A percentile compares a stretch with the other conserved stretches of the same genome.
phyloP scores from a whole-genome alignment of 1,284 basidiomycete genomes.

The Leccinum pachyderme region DNA sequence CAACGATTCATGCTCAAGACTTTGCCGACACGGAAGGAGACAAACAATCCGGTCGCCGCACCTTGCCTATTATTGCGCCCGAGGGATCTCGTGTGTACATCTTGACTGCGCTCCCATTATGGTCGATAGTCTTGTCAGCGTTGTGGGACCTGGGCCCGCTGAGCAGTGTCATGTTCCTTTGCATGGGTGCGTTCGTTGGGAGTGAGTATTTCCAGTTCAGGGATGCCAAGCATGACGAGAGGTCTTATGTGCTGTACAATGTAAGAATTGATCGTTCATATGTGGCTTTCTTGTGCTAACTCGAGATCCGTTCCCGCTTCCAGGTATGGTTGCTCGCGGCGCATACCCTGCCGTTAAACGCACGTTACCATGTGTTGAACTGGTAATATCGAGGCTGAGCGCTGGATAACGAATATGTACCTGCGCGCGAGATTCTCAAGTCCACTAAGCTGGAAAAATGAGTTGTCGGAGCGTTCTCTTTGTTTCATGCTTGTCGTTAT shows the following conservation, averaged over 20 bases:
- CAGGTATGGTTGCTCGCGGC: slow-evolving; percentile 13
- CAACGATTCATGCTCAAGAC: slow-evolving; percentile 43
- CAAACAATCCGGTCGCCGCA: slow-evolving; percentile 35
- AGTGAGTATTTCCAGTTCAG: slow-evolving; percentile 15
- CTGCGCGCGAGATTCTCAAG: background rate
- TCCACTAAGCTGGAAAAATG: background rate
- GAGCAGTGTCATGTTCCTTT: slow-evolving; percentile 7
- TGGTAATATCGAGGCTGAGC: background rate
- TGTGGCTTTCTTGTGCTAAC: background rate
- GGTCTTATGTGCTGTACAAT: slow-evolving; percentile 20
- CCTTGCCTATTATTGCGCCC: slow-evolving; percentile 39
- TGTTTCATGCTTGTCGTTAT: background rate
- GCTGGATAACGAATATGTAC: background rate
- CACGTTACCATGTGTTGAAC: slow-evolving; percentile 3
- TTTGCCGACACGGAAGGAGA: slow-evolving; percentile 44
- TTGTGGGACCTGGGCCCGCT: slow-evolving; percentile 17
- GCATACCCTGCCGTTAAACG: slow-evolving; percentile 12
- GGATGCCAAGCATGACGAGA: slow-evolving; percentile 11
- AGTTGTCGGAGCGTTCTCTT: background rate
- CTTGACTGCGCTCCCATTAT: slow-evolving; percentile 14
- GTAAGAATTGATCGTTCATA: slow-evolving; percentile 10
- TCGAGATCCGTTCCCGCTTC: background rate
- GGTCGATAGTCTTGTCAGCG: slow-evolving; percentile 17
- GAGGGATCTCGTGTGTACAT: slow-evolving; percentile 22
- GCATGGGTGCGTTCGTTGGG: slow-evolving; percentile 18